These are phyloP conservation scores for Microdochium paspali DNA, from an alignment of 2,329 filamentous ascomycete genomes.

Conservation along the genomic window DNA sequence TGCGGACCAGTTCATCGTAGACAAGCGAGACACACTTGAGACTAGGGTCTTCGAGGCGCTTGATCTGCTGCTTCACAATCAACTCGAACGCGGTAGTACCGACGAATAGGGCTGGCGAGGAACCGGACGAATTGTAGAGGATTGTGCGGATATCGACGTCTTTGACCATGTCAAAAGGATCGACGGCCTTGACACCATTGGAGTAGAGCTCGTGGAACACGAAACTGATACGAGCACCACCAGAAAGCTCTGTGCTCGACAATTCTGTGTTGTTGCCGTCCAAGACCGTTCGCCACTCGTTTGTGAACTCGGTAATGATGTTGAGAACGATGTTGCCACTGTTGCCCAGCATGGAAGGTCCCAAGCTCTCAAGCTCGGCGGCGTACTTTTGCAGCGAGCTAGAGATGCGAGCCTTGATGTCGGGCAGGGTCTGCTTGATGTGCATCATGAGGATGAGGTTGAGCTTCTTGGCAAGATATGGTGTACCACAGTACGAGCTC, in stretches of 20 bases:
- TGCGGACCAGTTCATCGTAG: slow-evolving; percentile 94
- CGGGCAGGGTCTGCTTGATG: slow-evolving; percentile 97
- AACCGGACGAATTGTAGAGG: slow-evolving; percentile 98
- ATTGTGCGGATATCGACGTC: slow-evolving; percentile 96
- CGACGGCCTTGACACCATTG: slow-evolving; percentile 94
- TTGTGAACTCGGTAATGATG: slow-evolving; percentile 98
- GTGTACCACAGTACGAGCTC: slow-evolving; percentile 95
- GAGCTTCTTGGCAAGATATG: slow-evolving; percentile 90
- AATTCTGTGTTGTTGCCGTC: slow-evolving; percentile 96
- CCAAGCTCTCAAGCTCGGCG: slow-evolving; percentile 70
- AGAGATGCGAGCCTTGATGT: slow-evolving; percentile 96
- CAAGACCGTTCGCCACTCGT: slow-evolving; percentile 91
- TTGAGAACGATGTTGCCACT: slow-evolving; percentile 94
- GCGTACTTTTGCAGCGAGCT: slow-evolving; percentile 89
- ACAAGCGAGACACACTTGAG: slow-evolving; percentile 96
- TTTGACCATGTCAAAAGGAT: slow-evolving; percentile 96
- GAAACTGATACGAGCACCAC: slow-evolving; percentile 96
- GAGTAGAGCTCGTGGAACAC: slow-evolving; percentile 98
- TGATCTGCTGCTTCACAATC: slow-evolving; percentile 98
- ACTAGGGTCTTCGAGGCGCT: slow-evolving; percentile 89
- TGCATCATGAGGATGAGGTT: slow-evolving; percentile 99
- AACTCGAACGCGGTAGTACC: slow-evolving; percentile 97
- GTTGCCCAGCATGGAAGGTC: slow-evolving; percentile 92
- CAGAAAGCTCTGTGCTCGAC: slow-evolving; percentile 87
- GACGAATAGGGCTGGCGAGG: slow-evolving; percentile 91